phyloP scores from a whole-genome alignment of 495 filamentous ascomycete species.

The Penicillium lagena region DNA sequence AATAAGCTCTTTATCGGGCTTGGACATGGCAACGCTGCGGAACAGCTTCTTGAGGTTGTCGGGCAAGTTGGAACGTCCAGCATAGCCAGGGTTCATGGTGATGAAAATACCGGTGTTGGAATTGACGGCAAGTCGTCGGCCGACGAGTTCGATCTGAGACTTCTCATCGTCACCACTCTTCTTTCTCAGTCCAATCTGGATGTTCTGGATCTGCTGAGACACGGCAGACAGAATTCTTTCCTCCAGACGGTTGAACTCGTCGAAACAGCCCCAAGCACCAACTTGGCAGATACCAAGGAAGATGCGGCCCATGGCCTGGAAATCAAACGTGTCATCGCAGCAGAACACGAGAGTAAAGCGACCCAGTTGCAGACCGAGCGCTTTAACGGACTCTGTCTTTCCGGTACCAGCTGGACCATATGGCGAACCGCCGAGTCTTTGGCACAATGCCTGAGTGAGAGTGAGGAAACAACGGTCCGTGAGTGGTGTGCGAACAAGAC shows the following conservation, averaged over 20 bases:
- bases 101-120: conserved; percentile 97
- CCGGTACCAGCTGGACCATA: conserved; percentile 98
- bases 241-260: conserved; percentile 98
- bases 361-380: conserved; percentile 90
- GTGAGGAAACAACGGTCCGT: conserved; percentile 98
- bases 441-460: conserved; percentile 89
- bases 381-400: conserved; percentile 98
- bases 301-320: conserved; percentile 98
- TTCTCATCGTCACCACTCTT: conserved; percentile 55
- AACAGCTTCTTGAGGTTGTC: conserved; percentile 99
- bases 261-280: conserved; percentile 98
- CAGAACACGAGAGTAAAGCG: conserved; percentile 98
- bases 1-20: conserved; percentile 98
- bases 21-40: conserved; percentile 98
- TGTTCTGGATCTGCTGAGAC: conserved; percentile 98
- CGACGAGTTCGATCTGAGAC: conserved; percentile 86
- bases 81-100: conserved; percentile 99
- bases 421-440: conserved; percentile 91
- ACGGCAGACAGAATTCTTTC: conserved; percentile 96
- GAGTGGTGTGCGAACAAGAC: conserved; percentile 90
- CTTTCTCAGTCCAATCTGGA: conserved; percentile 87
- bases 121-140: conserved; percentile 80
- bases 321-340: conserved; percentile 98
- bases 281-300: conserved; percentile 99
- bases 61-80: conserved; percentile 92